Conservation (phyloP, 176 grass and related monocot species). For the Chrysopogon serrulatus region DNA sequence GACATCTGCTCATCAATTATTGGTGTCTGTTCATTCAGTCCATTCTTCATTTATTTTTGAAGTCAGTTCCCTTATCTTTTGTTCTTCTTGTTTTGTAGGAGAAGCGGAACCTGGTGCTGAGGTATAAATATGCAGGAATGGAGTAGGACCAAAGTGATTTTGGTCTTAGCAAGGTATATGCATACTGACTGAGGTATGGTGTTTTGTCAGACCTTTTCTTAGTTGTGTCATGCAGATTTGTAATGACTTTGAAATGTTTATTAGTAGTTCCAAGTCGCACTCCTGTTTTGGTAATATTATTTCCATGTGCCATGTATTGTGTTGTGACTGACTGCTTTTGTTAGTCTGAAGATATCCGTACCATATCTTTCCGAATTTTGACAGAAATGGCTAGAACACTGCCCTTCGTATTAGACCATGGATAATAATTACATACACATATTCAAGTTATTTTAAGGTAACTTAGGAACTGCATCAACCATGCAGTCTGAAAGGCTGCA, state of each 20-base stretch:
- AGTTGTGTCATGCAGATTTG: neutral
- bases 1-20: neutral
- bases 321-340: neutral
- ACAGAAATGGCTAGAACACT: neutral
- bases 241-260: neutral
- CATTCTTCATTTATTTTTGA: neutral
- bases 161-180: neutral
- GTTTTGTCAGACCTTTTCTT: neutral
- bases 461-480: neutral
- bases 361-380: neutral
- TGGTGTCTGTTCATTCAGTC: neutral
- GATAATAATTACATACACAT: neutral
- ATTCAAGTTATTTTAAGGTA: neutral
- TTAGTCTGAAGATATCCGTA: neutral
- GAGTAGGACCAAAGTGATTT: neutral
- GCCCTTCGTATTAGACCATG: neutral
- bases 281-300: neutral
- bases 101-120: conserved; percentile 32
- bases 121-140: conserved; percentile 20
- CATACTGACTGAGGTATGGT: neutral
- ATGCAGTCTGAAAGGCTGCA: neutral
- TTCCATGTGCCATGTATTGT: neutral
- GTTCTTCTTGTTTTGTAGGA: conserved; percentile 23
- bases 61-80: neutral
- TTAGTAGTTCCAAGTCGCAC: neutral